A percentile compares a stretch with the other conserved stretches of the same genome.
phyloP scores from a whole-genome alignment of 129 eudicot species.

The Chrysanthemum makinoi region DNA sequence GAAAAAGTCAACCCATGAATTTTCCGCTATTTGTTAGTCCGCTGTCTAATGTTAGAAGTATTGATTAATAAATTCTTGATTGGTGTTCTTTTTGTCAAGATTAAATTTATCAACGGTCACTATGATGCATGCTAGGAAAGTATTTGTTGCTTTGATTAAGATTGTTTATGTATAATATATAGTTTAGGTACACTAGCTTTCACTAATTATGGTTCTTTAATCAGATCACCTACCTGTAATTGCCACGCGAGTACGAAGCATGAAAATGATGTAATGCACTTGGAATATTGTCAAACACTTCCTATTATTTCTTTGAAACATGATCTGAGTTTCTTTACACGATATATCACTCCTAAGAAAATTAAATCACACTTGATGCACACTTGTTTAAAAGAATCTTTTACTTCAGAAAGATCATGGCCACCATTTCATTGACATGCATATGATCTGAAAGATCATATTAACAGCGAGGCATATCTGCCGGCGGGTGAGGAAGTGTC shows the following conservation, averaged over 20 bases:
- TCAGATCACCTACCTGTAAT: background rate
- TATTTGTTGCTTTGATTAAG: conserved; percentile 16
- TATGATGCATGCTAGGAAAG: conserved; percentile 9
- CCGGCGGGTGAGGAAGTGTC: conserved; percentile 73
- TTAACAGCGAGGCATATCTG: conserved; percentile 67
- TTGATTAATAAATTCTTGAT: background rate
- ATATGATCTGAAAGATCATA: conserved; percentile 4
- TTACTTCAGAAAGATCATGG: conserved; percentile 23
- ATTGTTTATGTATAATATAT: conserved; percentile 6
- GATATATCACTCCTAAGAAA: conserved; percentile 14
- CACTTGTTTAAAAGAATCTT: conserved; percentile 37
- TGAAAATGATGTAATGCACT: background rate
- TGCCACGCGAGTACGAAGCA: conserved; percentile 2
- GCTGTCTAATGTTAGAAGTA: background rate
- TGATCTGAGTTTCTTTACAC: conserved; percentile 13
- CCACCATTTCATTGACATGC: too few species aligned
- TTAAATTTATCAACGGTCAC: conserved; percentile 15
- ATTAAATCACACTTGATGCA: conserved; percentile 36
- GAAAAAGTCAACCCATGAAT: conserved; percentile 63
- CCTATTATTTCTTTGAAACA: conserved; percentile 23
- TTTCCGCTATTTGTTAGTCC: conserved; percentile 12
- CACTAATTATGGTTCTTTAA: conserved; percentile 21
- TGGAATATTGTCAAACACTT: conserved; percentile 21
- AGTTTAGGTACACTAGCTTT: conserved; percentile 22
- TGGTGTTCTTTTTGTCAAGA: conserved; percentile 3